Evolutionary conservation across 805 yeast genomes (phyloP), one percentile per base, ranked within the genome.

Genomic region (Metschnikowia continentalis): DNA sequence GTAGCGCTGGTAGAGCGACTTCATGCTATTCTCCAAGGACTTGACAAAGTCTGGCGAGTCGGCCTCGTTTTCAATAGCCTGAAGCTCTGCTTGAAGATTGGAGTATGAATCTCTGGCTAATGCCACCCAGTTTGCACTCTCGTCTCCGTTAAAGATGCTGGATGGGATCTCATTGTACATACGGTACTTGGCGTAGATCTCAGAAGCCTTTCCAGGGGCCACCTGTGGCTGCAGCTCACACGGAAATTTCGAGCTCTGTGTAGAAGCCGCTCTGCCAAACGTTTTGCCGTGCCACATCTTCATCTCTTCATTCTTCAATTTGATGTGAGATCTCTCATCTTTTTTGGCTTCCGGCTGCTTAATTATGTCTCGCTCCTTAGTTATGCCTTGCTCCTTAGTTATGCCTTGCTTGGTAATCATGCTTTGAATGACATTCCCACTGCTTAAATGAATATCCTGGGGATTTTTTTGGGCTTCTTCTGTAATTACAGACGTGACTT

Each of bases 101-200:
- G 66, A 58, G 13, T 63, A 59, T 35, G 62, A 63, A 14, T 68
- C 72, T 20, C 65, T 51, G 4, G 63, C 46, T 17, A 69, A 55
- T 4, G 56, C 33, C 1, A 54, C 50, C 68, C 68, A 64, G 46
- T 64, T 64, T 6, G 58, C 53, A 36, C 57, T 57, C 1, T 61
- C 61, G 38, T 62, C 67, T 14, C 41, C 47, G 39, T 54, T 54
- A 48, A 61, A 54, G 14, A 59, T 54, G 32, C 54, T 52, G 8
- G 50, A 23, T 2, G 61, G 61, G 13, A 55, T 47, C 17, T 46
- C 41, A 15, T 57, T 55, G 43, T 55, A 57, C 14, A 44, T 35
- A 42, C 49, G 53, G 49, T 56, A 58, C 36, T 35, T 55, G n/a
- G 51, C 42, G 40, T 53, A 50, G 13, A 48, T 38, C 10, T 46